These are phyloP conservation scores for Arabidopsis lyrata DNA, from an alignment of 441 rosid genomes.

Conservation along the genomic window DNA sequence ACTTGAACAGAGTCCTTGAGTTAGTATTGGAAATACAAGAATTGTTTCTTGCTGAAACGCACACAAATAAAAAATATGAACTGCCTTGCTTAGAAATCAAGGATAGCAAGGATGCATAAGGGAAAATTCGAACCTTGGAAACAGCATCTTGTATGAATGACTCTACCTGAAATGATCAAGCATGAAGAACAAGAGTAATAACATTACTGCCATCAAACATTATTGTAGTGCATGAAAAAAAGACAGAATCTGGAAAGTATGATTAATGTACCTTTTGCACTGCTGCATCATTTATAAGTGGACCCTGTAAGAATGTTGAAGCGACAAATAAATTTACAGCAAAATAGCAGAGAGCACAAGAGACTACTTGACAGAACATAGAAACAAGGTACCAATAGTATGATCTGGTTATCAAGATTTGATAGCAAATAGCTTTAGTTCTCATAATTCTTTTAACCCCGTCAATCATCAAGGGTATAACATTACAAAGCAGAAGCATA, in stretches of 20 bases:
- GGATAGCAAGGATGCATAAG: constrained; percentile 25
- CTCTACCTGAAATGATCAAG: constrained; percentile 70
- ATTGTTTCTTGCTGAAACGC: not conserved
- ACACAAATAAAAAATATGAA: constrained; percentile 23
- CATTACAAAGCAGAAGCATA: not conserved
- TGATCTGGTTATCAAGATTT: constrained; percentile 14
- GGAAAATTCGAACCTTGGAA: constrained; percentile 68
- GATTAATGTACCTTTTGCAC: constrained; percentile 71
- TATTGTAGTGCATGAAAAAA: not conserved
- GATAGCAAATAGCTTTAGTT: not conserved
- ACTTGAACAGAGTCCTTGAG: not conserved
- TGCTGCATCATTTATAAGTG: constrained; percentile 95
- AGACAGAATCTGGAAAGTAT: constrained; percentile 21
- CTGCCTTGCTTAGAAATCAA: constrained; percentile 17
- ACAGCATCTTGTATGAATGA: constrained; percentile 83
- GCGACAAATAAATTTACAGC: constrained; percentile 16
- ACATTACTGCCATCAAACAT: constrained; percentile 5
- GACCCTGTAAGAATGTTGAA: constrained; percentile 68
- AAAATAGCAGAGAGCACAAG: constrained; percentile 20
- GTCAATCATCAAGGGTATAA: too few relatives aligned
- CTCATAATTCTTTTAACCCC: too few relatives aligned
- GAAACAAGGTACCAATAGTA: constrained; percentile 11
- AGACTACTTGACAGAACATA: constrained; percentile 20
- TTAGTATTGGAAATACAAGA: constrained; percentile 1
- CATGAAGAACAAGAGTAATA: constrained; percentile 31